Base-by-base conservation (phyloP, 106 monocot genomes). In the Apostasia shenzhenica region DNA sequence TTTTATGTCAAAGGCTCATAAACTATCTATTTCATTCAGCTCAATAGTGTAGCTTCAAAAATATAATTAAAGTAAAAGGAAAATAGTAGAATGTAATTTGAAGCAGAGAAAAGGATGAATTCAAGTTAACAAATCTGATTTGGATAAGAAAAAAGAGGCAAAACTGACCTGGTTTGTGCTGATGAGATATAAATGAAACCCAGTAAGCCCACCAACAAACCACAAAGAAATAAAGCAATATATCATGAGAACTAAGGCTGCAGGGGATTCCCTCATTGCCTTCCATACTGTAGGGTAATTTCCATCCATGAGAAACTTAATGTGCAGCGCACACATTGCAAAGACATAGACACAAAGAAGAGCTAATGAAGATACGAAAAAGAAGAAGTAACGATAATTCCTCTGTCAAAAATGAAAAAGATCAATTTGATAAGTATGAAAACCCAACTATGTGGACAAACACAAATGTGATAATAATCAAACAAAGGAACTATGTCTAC, bases 171-270 rank as follows among this genome's bases (percentile, higher is more conserved):
- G 94, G 60, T 90, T 90, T 60, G 87, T 81, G 81, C 87, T 67
- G 1, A 94, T 94, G 37, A 94, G 90, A 60, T 94, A 94, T 4
- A 71, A 70, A 77, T 94, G 94, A 70, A 94, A 94, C 40, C 84
- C 87, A 39, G 87, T 87, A 64, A 94, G 87, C 10, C 94, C 90
- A 59, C 94, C 94, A 67, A 94, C 94, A 77, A 94, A 94, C 94
- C 94, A 94, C 54, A 90, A 72, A 41, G 76, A 70, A 43, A 94
- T 77, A 55, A 94, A 94, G 57, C 80, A 83, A 56, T 85, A 94
- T 45, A 78, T 70, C 80, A 94, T 87, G 12, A 90, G 80, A 60
- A 79, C 72, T 50, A 87, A 74, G 39, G 94, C 82, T 8, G 90
- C 87, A 44, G 94, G 94, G 57, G 90, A 81, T 2, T 90, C n/a